Evolutionary conservation across 202 grass and related monocot genomes (phyloP), one percentile per base, ranked within the genome.

Genomic region (Setaria italica): DNA sequence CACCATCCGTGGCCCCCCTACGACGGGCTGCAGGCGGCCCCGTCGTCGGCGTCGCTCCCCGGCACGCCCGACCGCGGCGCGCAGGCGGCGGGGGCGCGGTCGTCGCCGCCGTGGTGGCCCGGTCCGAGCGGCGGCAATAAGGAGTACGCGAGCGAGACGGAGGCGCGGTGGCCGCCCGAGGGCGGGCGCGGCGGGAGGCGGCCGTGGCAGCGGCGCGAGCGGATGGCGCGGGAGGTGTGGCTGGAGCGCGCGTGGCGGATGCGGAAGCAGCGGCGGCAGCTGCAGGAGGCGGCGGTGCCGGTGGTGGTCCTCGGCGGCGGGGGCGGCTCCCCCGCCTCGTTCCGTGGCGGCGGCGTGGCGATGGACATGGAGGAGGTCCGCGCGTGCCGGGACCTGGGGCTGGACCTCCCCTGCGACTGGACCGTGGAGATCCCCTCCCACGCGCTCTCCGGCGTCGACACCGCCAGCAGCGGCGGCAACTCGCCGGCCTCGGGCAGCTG

Each of bases 131-230:
- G 50, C 10, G 17, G 35, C 30, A 2, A 4, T 33, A 92, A 90
- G 82, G 85, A 86, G 63, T 94, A 94, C 87, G 85, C 90, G 75
- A 94, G 92, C 92, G 92, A 94, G 85, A 94, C 90, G 58, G 92
- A 94, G 85, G 90, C 70, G 68, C 35, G 68, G 72, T 77, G 84
- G 63, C 85, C 55, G 2, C 21, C 75, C 33, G 46, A 25, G 15
- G 33, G 19, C 17, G 70, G 11, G 25, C 46, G 25, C 6, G 54
- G 25, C 42, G 72, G 72, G 42, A 9, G 49, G 60, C 13, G 84
- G 47, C 12, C 25, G 35, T 37, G 43, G 19, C 79, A 65, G 34
- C 66, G 74, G 45, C 74, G 77, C 5, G 58, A 75, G 84, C 69
- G 87, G 73, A 58, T 70, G 92, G 82, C 80, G 89, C 87, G 92